Percentiles rank a stretch among this genome's conserved stretches.
Conservation (phyloP, 352 stramenopile species). For the Phytophthora pisi region DNA sequence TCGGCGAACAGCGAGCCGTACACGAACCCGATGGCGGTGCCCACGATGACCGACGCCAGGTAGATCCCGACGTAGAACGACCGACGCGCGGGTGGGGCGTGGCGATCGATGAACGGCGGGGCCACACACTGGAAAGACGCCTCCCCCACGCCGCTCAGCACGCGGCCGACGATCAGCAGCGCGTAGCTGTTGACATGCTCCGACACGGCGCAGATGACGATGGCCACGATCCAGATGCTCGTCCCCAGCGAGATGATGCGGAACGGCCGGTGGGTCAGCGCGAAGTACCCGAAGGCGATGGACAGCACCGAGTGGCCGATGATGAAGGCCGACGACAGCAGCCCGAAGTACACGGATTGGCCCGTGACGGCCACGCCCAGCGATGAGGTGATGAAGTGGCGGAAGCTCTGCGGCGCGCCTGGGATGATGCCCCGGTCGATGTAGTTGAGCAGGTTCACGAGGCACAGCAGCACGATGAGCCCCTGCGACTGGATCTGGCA, state of each 20-base stretch:
- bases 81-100: slow-evolving; percentile 48
- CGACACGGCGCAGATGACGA: slow-evolving; percentile 70
- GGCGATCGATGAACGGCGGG: slow-evolving; percentile 87
- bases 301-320: slow-evolving; percentile 83
- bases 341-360: slow-evolving; percentile 59
- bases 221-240: slow-evolving; percentile 77
- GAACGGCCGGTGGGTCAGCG: slow-evolving; percentile 79
- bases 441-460: slow-evolving; percentile 94
- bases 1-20: slow-evolving; percentile 71
- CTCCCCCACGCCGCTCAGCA: slow-evolving; percentile 84
- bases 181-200: slow-evolving; percentile 67
- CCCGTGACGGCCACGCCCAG: slow-evolving; percentile 42
- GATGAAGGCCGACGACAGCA: slow-evolving; percentile 89
- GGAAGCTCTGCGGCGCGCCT: slow-evolving; percentile 75
- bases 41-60: slow-evolving; percentile 85
- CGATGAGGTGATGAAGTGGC: slow-evolving; percentile 72
- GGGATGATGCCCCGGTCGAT: slow-evolving; percentile 96
- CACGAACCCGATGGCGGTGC: slow-evolving; percentile 80
- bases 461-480: slow-evolving; percentile 79
- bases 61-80: slow-evolving; percentile 90
- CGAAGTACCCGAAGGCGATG: slow-evolving; percentile 83
- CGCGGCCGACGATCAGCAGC: slow-evolving; percentile 73
- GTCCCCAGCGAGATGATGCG: slow-evolving; percentile 73
- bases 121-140: slow-evolving; percentile 88
- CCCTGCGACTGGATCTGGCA: slow-evolving; percentile 35